phyloP scores from a whole-genome alignment of 2,329 filamentous ascomycete genomes.

The Ramularia endophylla region DNA sequence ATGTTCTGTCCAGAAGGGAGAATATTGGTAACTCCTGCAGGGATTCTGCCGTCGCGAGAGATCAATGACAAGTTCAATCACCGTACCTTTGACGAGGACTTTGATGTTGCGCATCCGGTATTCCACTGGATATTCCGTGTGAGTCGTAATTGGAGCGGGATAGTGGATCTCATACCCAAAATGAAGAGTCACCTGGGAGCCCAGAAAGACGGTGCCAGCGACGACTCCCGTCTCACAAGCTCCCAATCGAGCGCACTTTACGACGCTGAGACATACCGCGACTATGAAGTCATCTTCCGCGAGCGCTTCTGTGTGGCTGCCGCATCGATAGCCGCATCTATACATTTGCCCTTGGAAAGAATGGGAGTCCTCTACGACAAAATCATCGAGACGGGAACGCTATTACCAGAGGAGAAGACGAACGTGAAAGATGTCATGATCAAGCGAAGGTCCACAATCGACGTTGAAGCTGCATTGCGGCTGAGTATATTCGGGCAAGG shows the following conservation, averaged over 20 bases:
- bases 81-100: conserved; percentile 62
- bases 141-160: conserved; percentile 67
- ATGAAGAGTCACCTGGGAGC: conserved; percentile 66
- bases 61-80: conserved; percentile 71
- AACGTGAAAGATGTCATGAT: conserved; percentile 8
- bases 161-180: conserved; percentile 60
- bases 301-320: conserved; percentile 80
- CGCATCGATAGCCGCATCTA: conserved; percentile 61
- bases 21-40: conserved; percentile 64
- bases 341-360: conserved; percentile 37
- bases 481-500: conserved; percentile 56
- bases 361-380: conserved; percentile 34
- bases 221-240: conserved; percentile 23
- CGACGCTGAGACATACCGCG: conserved; percentile 54
- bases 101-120: conserved; percentile 68
- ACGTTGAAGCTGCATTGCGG: conserved; percentile 36
- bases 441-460: conserved; percentile 15
- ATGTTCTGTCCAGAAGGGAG: conserved; percentile 62
- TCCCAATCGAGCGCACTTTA: conserved; percentile 33
- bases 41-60: conserved; percentile 63
- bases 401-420: conserved; percentile 18
- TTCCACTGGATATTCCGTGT: conserved; percentile 86
- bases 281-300: conserved; percentile 72
- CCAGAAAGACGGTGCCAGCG: conserved; percentile 32
- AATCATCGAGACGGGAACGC: conserved; percentile 32